Evolutionary conservation across 371 early-diverging fungal genomes (phyloP).

Genomic region (Conidiobolus incongruus): DNA sequence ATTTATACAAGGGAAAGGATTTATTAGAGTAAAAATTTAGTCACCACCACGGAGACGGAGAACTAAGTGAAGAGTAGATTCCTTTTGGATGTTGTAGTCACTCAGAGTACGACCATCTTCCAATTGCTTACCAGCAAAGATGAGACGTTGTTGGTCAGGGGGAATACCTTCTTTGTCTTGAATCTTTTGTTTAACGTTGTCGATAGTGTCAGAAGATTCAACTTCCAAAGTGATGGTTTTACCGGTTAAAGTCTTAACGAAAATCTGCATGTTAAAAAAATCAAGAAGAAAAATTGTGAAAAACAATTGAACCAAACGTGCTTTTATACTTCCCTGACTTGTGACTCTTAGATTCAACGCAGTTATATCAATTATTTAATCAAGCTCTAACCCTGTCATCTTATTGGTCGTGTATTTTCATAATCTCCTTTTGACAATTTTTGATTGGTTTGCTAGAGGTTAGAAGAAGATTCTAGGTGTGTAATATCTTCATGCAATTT

Average conservation of each 20-base stretch:
- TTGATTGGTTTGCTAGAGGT: too few species aligned
- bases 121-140: constrained; percentile 95
- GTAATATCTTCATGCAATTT: too few species aligned
- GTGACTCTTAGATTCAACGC: too few species aligned
- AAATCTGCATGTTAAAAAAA: constrained; percentile 60
- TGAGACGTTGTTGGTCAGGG: constrained; percentile 80
- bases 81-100: constrained; percentile 71
- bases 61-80: constrained; percentile 77
- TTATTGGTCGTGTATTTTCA: too few species aligned
- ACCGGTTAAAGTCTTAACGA: constrained; percentile 97
- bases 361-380: too few species aligned
- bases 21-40: too few species aligned
- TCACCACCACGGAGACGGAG: constrained; percentile 71
- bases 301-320: too few species aligned
- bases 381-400: too few species aligned
- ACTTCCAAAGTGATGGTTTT: constrained; percentile 97
- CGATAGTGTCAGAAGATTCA: constrained; percentile 84
- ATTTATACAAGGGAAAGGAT: too few species aligned
- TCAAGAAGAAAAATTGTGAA: constrained; percentile 22
- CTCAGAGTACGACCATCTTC: constrained; percentile 74
- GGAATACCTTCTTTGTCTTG: constrained; percentile 95
- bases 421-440: too few species aligned
- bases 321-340: too few species aligned
- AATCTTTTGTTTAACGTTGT: constrained; percentile 92
- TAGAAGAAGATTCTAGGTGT: too few species aligned